Evolutionary conservation across 768 basidiomycete genomes (phyloP).

Genomic region (Lactarius quietus): DNA sequence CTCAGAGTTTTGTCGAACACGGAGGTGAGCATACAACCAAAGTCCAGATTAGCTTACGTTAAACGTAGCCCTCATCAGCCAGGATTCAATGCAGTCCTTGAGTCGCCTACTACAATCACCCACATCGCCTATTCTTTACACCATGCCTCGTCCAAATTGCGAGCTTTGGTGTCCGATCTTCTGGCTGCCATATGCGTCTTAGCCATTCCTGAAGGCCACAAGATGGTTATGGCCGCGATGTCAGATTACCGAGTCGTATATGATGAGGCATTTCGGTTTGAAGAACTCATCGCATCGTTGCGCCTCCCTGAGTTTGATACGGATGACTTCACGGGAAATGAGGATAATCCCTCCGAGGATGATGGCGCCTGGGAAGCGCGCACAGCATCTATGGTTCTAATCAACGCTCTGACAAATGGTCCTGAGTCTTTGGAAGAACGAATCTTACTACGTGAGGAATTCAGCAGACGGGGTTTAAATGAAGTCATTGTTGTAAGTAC

Average conservation of each 20-base stretch:
- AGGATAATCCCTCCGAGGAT: slow-evolving; percentile 38
- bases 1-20: slow-evolving; percentile 82
- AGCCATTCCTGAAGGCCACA: slow-evolving; percentile 65
- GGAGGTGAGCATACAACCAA: slow-evolving; percentile 48
- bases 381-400: slow-evolving; percentile 66
- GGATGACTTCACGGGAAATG: slow-evolving; percentile 31
- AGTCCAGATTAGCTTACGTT: slow-evolving; percentile 2
- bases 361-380: slow-evolving; percentile 81
- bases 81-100: slow-evolving; percentile 67
- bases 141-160: slow-evolving; percentile 61
- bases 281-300: slow-evolving; percentile 64
- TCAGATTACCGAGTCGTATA: slow-evolving; percentile 74
- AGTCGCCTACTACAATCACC: slow-evolving; percentile 60
- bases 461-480: slow-evolving; percentile 75
- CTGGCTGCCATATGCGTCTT: slow-evolving; percentile 83
- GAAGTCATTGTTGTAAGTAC: slow-evolving; percentile 75
- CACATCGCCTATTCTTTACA: slow-evolving; percentile 72
- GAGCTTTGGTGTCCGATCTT: slow-evolving; percentile 68
- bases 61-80: slow-evolving; percentile 41
- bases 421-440: slow-evolving; percentile 77
- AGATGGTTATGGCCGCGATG: slow-evolving; percentile 68
- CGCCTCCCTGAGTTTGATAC: slow-evolving; percentile 47
- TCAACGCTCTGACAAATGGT: slow-evolving; percentile 77
- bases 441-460: slow-evolving; percentile 76
- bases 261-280: slow-evolving; percentile 77